phyloP scores from a whole-genome alignment of 1,284 basidiomycete species.

The Cystobasidium slooffiae region DNA sequence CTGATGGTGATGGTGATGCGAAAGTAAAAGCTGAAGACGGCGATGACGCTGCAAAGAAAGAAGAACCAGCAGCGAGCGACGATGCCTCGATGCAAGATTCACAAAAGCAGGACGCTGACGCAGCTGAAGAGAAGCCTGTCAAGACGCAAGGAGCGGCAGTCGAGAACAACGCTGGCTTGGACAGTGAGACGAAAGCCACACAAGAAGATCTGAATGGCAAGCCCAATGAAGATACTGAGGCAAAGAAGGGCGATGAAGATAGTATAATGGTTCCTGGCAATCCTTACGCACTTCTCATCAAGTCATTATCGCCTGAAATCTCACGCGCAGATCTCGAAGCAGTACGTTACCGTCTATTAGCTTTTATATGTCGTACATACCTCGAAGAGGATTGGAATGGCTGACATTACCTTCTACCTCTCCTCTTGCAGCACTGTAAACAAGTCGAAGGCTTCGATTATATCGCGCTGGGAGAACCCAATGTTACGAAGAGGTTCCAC shows the following conservation, averaged over 20 bases:
- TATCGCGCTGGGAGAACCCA: slow-evolving; percentile 84
- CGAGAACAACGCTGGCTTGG: not conserved
- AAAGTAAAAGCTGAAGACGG: slow-evolving; percentile 54
- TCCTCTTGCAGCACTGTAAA: slow-evolving; percentile 54
- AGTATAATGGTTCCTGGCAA: slow-evolving; percentile 71
- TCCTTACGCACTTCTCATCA: slow-evolving; percentile 88
- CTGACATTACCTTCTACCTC: not conserved
- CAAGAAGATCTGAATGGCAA: slow-evolving; percentile 70
- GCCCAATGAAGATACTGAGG: slow-evolving; percentile 38
- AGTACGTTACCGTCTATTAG: slow-evolving; percentile 60
- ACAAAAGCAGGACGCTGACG: slow-evolving; percentile 47
- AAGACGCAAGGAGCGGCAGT: slow-evolving; percentile 60
- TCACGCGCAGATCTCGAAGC: slow-evolving; percentile 83
- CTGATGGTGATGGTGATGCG: slow-evolving; percentile 16
- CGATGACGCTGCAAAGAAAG: slow-evolving; percentile 48
- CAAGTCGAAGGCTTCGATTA: slow-evolving; percentile 63
- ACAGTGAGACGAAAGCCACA: not conserved
- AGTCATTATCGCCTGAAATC: slow-evolving; percentile 88
- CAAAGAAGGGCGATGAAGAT: slow-evolving; percentile 63
- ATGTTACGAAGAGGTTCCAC: slow-evolving; percentile 85
- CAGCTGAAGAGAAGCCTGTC: slow-evolving; percentile 65
- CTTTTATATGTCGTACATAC: slow-evolving; percentile 68
- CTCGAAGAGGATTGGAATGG: slow-evolving; percentile 56
- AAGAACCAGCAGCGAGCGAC: slow-evolving; percentile 38
- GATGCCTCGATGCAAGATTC: slow-evolving; percentile 12